Evolutionary conservation across 2,329 filamentous ascomycete species (phyloP), one percentile per base, ranked within the genome.

Genomic region (Escovopsis sp.): DNA sequence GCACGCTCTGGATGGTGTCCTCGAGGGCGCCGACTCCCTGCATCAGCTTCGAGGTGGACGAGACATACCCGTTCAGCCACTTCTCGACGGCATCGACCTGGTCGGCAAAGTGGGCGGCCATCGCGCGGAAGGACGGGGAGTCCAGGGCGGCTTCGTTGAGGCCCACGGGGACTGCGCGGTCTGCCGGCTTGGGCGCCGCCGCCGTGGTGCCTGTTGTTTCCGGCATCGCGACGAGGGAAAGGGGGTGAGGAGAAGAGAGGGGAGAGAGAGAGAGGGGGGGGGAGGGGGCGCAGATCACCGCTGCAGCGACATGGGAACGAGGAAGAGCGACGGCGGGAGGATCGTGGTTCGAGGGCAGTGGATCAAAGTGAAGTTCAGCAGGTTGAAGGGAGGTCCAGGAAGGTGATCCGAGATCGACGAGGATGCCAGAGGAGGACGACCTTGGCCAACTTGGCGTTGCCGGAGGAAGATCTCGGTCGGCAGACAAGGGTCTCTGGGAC

Each of bases 81-180:
- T 74, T 76, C 58, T 96, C 90, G 40, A 96, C 72, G 37, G 76
- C 70, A 45, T 96, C 90, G 49, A 94, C 74, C 62, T 98, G 88
- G 45, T 96, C 90, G 43, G 76, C 71, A 53, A 94, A 94, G 61
- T 94, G 85, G 32, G 80, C 63, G 29, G 84, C 74, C 16, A 83
- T 83, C 32, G 87, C 84, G 44, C 90, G 84, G 57, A 96, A 96
- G 26, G 87, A 92, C 18, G 90, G 90, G 27, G 87, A 94, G 60
- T 98, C 90, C 62, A 96, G 80, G 15, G 86, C 82, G 34, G 90
- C 90, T 70, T 98, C 90, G 61, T 88, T 90, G 47, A 96, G 70
- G 41, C 78, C 77, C 26, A 96, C 87, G 31, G 90, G 85, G 39
- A 74, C 65, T 23, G 63, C 59, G 26, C 65, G 60, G 41, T 46